phyloP scores from a whole-genome alignment of 345 rosid genomes.

The Murraya koenigii region DNA sequence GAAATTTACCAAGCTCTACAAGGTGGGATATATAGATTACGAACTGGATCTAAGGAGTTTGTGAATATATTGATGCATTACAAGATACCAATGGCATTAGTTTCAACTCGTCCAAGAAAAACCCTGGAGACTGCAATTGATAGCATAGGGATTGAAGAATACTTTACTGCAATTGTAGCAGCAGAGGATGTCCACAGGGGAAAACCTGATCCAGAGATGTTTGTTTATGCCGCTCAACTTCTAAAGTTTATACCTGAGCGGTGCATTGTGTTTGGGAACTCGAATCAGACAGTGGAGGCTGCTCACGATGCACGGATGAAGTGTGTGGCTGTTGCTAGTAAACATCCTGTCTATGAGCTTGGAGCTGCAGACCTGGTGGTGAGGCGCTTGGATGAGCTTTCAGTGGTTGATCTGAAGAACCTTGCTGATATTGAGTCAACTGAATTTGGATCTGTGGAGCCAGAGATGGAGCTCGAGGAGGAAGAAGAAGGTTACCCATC shows the following conservation, averaged over 20 bases:
- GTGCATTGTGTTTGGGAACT: slow-evolving; percentile 94
- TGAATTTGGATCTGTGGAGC: slow-evolving; percentile 57
- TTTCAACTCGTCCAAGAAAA: slow-evolving; percentile 79
- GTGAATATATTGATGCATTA: slow-evolving; percentile 75
- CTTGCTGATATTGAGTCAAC: slow-evolving; percentile 76
- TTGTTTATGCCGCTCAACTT: slow-evolving; percentile 76
- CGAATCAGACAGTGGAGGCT: slow-evolving; percentile 89
- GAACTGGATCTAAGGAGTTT: slow-evolving; percentile 82
- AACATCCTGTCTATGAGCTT: slow-evolving; percentile 87
- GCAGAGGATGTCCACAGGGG: slow-evolving; percentile 93
- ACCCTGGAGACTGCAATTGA: slow-evolving; percentile 70
- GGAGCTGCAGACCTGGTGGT: slow-evolving; percentile 94
- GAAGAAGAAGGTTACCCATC: slow-evolving; percentile 39
- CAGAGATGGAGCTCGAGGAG: slow-evolving; percentile 70
- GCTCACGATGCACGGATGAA: slow-evolving; percentile 94
- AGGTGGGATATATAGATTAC: slow-evolving; percentile 72
- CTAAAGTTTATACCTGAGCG: slow-evolving; percentile 86
- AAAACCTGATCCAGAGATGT: slow-evolving; percentile 97
- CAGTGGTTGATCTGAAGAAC: slow-evolving; percentile 87
- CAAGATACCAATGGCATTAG: slow-evolving; percentile 95
- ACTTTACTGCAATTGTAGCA: slow-evolving; percentile 70
- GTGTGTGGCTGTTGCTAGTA: slow-evolving; percentile 95
- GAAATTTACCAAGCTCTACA: slow-evolving; percentile 75
- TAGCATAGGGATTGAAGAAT: slow-evolving; percentile 57
- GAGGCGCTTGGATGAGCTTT: slow-evolving; percentile 71